These are phyloP conservation scores for Neoboletus subvelutipes DNA, from an alignment of 768 basidiomycete genomes.

Conservation along the genomic window DNA sequence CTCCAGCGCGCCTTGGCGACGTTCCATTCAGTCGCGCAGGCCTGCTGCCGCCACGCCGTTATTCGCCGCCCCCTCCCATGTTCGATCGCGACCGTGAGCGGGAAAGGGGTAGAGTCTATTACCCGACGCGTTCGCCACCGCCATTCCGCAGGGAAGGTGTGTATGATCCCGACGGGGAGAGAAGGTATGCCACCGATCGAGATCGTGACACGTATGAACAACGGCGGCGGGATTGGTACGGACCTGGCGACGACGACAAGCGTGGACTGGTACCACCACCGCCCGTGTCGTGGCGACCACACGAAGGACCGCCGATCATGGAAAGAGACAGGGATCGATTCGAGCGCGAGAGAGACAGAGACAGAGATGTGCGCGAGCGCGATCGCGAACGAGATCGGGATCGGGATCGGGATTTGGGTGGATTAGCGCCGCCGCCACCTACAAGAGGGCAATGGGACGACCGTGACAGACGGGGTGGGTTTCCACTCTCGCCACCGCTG, in stretches of 20 bases:
- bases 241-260: conserved; percentile 43
- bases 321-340: conserved; percentile 40
- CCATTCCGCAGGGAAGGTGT: conserved; percentile 24
- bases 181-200: conserved; percentile 31
- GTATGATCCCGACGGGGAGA: conserved; percentile 36
- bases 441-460: conserved; percentile 38
- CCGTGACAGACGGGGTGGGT: conserved; percentile 37
- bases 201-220: conserved; percentile 34
- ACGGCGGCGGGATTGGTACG: conserved; percentile 32
- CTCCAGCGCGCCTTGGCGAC: conserved; percentile 37
- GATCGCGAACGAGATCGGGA: conserved; percentile 39
- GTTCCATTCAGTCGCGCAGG: conserved; percentile 22
- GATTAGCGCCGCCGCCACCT: conserved; percentile 13
- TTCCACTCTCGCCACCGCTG: conserved; percentile 23
- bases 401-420: conserved; percentile 13
- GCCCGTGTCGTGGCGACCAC: conserved; percentile 28
- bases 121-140: conserved; percentile 33
- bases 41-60: conserved; percentile 15
- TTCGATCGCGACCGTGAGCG: conserved; percentile 36
- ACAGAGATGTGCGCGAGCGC: conserved; percentile 34
- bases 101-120: conserved; percentile 30
- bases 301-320: conserved; percentile 33
- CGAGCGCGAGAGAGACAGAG: conserved; percentile 37
- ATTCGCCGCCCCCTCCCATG: conserved; percentile 30
- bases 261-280: conserved; percentile 17